Base-by-base conservation (phyloP, 345 rosid species). In the Zanthoxylum bungeanum region DNA sequence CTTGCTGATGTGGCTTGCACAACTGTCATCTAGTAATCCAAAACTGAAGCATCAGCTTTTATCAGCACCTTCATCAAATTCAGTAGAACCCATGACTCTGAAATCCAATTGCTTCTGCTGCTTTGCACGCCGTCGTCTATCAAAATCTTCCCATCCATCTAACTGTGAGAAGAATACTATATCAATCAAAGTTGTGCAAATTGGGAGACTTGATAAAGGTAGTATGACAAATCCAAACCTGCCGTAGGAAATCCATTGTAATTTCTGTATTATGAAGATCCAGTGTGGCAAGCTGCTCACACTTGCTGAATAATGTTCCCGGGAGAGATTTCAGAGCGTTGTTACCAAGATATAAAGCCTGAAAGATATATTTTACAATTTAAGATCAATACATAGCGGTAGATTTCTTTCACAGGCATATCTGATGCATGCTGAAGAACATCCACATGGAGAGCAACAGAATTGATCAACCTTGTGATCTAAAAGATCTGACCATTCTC, bases 51-150 rank as follows among this genome's bases (percentile, higher is more conserved):
- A 70, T 84, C 91, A 92, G 58, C 82, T 84, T 75, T 90, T 89
- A 75, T 94, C 98, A 79, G 98, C 97, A 27, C 98, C 93, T 80
- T 94, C 98, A 28, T 94, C 97, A 44, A 94, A 92, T 56, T 87
- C 77, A 39, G 88, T 88, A 34, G 97, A 86, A 64, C 81, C 79
- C 14, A 77, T 80, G 17, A 87, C 94, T 44, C 91, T 78, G 73
- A 91, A 94, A 74, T 94, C 98, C 53, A 94, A 82, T 75, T 90
- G 96, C 77, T 94, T 94, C 83, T 94, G 97, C 82, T 85, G 97
- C 83, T 94, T 92, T 3, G 73, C 76, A 40, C 89, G 89, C 16
- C 97, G 73, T 3, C 97, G 87, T 58, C 83, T 82, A 70, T 94
- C 93, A 44, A 94, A 94, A 28, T 40, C 86, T 46, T 87, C 84